Percentiles rank a stretch among this genome's conserved stretches.
Conservation (phyloP, 345 rosid species). For the Moricandia moricandioides region DNA sequence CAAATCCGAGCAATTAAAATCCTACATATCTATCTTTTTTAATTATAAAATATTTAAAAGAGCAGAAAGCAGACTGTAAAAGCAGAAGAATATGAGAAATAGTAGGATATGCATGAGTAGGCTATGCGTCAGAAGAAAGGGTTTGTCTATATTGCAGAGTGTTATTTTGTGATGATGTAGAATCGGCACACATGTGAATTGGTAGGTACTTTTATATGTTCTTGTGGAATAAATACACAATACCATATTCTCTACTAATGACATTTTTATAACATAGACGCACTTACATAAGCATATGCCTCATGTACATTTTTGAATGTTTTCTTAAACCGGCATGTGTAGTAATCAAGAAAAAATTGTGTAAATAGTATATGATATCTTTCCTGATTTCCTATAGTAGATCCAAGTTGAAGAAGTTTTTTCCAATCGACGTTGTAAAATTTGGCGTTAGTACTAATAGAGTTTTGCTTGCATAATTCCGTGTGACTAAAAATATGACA, state of each 20-base stretch:
- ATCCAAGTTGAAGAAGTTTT: not conserved
- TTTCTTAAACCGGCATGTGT: not conserved
- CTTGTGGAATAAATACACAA: constrained; percentile 22
- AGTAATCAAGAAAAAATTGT: not conserved
- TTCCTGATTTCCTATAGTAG: not conserved
- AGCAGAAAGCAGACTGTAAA: constrained; percentile 16
- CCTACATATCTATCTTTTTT: not conserved
- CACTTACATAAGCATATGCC: not conserved
- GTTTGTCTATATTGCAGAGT: constrained; percentile 9
- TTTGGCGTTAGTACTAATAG: not conserved
- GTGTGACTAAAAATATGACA: not conserved
- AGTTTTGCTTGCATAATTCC: not conserved
- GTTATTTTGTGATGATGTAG: constrained; percentile 28
- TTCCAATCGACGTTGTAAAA: not conserved
- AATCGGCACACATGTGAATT: constrained; percentile 35
- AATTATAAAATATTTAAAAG: not conserved
- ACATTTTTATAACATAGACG: not conserved
- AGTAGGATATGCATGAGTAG: constrained; percentile 10
- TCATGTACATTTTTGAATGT: not conserved
- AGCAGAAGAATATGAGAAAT: constrained; percentile 14
- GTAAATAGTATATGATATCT: not conserved
- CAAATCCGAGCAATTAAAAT: constrained; percentile 1
- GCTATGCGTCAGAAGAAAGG: constrained; percentile 12
- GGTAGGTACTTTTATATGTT: constrained; percentile 33
- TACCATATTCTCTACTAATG: not conserved